A percentile compares a stretch with the other conserved stretches of the same genome.
Evolutionary conservation across 768 basidiomycete species (phyloP).

Genomic region (Panellus pusillus): DNA sequence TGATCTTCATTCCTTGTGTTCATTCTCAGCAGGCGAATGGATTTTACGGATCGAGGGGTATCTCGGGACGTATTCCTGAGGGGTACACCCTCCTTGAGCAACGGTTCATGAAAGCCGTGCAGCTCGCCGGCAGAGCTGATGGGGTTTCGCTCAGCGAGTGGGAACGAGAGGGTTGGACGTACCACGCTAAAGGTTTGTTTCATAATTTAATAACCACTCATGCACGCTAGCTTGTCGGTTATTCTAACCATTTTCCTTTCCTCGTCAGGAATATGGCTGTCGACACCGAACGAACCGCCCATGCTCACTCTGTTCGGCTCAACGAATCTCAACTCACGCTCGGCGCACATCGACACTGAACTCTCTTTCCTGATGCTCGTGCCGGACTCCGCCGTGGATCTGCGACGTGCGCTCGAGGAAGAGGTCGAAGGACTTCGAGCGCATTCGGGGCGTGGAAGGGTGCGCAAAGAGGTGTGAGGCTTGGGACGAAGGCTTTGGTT

Average conservation of each 20-base stretch:
- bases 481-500: constrained; percentile 64
- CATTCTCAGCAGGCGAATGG: constrained; percentile 77
- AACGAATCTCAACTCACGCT: constrained; percentile 91
- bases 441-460: constrained; percentile 63
- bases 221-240: not conserved
- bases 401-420: constrained; percentile 50
- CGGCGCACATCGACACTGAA: constrained; percentile 88
- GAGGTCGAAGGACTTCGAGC: constrained; percentile 55
- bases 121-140: constrained; percentile 43
- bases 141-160: constrained; percentile 83
- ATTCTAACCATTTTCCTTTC: not conserved
- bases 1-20: not conserved
- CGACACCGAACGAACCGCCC: constrained; percentile 51
- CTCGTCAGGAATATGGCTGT: constrained; percentile 78
- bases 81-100: constrained; percentile 90
- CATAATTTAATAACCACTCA: not conserved
- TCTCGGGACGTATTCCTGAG: constrained; percentile 93
- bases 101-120: constrained; percentile 71
- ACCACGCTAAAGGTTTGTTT: constrained; percentile 90
- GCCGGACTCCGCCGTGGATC: constrained; percentile 29
- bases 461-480: constrained; percentile 53
- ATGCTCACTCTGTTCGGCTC: constrained; percentile 87
- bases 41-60: constrained; percentile 84
- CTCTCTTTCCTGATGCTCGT: constrained; percentile 84
- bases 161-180: constrained; percentile 90